phyloP scores from a whole-genome alignment of 1,284 basidiomycete species.

The Leccinum proximum region DNA sequence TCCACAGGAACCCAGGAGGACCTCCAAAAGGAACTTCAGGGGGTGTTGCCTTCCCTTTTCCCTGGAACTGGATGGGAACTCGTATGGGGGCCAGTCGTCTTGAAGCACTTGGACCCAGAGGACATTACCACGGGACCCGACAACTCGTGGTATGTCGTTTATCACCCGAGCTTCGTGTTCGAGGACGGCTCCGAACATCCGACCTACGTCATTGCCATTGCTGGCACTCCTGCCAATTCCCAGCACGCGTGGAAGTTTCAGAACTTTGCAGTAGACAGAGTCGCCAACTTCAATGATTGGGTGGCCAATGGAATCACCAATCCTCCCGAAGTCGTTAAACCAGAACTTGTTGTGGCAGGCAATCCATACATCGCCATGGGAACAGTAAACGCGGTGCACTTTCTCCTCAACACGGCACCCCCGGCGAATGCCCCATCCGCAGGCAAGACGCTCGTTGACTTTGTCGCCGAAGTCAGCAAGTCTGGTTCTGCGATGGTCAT shows the following conservation, averaged over 20 bases:
- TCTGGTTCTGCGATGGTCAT: not conserved
- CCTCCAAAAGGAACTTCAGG: not conserved
- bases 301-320: not conserved
- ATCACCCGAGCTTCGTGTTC: not conserved
- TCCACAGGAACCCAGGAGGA: not conserved
- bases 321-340: not conserved
- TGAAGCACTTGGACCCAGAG: not conserved
- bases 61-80: not conserved
- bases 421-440: not conserved
- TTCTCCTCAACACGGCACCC: not conserved
- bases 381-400: not conserved
- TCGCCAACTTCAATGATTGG: not conserved
- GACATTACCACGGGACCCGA: not conserved
- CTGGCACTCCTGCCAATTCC: not conserved
- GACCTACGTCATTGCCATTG: not conserved
- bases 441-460: not conserved
- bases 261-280: not conserved
- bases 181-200: slow-evolving; percentile 1
- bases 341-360: too few species aligned
- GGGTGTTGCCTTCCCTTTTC: not conserved
- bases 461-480: not conserved
- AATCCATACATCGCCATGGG: not conserved
- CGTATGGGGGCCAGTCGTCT: not conserved
- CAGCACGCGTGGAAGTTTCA: not conserved
- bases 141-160: not conserved